phyloP scores from a whole-genome alignment of 148 eudicot genomes.

The Beta vulgaris region DNA sequence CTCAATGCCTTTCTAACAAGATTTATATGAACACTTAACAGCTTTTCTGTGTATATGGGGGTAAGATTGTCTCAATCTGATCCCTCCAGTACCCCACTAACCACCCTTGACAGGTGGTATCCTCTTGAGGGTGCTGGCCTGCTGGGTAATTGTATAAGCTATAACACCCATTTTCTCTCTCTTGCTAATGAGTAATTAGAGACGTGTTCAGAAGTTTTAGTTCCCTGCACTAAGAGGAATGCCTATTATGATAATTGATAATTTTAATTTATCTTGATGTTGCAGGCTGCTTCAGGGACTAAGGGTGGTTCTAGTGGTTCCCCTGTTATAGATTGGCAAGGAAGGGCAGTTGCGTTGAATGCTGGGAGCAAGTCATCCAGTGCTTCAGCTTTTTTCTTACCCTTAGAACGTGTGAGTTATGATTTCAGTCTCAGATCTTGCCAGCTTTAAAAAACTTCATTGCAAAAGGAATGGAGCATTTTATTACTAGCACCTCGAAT shows the following conservation, averaged over 20 bases:
- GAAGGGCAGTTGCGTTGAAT: slow-evolving; percentile 97
- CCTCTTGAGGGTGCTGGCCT: not conserved
- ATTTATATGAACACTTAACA: not conserved
- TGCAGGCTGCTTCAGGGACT: slow-evolving; percentile 99
- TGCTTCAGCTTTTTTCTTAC: slow-evolving; percentile 96
- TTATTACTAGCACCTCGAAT: not conserved
- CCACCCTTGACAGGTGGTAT: not conserved
- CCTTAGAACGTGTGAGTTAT: slow-evolving; percentile 76
- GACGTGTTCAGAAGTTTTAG: not conserved
- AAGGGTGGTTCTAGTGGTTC: slow-evolving; percentile 99
- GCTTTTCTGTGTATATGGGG: not conserved
- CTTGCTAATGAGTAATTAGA: not conserved
- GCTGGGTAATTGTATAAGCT: not conserved
- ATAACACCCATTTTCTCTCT: not conserved
- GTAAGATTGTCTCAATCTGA: not conserved
- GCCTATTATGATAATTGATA: not conserved
- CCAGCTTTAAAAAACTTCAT: not conserved
- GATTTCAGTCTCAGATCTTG: not conserved
- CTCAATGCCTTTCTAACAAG: not conserved
- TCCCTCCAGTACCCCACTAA: not conserved
- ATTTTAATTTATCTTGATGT: slow-evolving; percentile 10
- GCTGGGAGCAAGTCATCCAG: slow-evolving; percentile 94
- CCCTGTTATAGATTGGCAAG: slow-evolving; percentile 97
- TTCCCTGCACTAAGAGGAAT: not conserved
- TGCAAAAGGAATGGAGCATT: not conserved